Evolutionary conservation across 768 basidiomycete genomes (phyloP), one percentile per base, ranked within the genome.

Genomic region (Favolaschia claudopus): DNA sequence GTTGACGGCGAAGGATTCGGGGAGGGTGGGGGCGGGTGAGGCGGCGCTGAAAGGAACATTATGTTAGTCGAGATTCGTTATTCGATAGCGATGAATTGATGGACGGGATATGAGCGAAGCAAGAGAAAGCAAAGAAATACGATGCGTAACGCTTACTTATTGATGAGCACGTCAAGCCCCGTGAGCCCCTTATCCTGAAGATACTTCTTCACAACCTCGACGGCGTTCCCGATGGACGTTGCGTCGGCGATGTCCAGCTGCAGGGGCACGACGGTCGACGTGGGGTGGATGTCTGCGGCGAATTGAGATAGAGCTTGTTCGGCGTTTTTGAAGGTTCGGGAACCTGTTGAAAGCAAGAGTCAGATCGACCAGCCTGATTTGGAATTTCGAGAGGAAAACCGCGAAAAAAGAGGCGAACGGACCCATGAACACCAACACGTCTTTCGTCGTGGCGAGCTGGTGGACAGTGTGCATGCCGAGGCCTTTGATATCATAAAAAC

Each of bases 211-310:
- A 59, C 24, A 10, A 38, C 34, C 8, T 17, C 28, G 20, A 25
- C 33, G 2, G 53, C 59, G 20, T 19, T 38, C 27, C 36, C 36
- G 45, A 60, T 50, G 10, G 59, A 60, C 7, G 31, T n/a, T 4
- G 7, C 47, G 46, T 60, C 59, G 20, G 39, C 49, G 53, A 60
- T 9, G 24, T 60, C 59, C 17, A 60, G 47, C 19, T 60, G 59
- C 10, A 60, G 52, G 5, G 59, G 59, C 5, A 60, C 52, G n/a
- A 60, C 53, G 6, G 32, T 33, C 7, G 59, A 60, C 5, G 59
- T 49, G 10, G 59, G 14, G 46, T 60, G 46, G 22, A 60, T 38
- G 5, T 42, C 39, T 25, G 39, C 20, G 20, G 39, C 39, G 22
- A 42, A 42, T 22, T 19, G 20, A 22, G 39, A 5, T 4, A 10